Conservation (phyloP, 495 filamentous ascomycete genomes). For the Copromyces sp. region DNA sequence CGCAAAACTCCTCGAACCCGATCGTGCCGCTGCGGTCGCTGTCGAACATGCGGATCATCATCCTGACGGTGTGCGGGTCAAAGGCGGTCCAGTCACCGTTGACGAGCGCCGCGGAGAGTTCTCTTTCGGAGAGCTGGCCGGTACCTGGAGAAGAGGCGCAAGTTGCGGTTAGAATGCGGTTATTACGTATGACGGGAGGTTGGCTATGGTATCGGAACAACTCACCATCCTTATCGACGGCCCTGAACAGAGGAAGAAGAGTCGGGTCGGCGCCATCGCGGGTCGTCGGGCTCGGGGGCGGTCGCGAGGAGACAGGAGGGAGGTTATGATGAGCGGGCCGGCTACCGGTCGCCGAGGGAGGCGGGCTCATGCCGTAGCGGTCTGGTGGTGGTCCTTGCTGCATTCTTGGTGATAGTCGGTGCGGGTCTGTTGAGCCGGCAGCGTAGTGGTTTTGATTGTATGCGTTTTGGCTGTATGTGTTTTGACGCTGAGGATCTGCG, state of each 20-base stretch:
- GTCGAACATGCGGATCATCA: constrained; percentile 99
- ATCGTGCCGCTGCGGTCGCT: constrained; percentile 78
- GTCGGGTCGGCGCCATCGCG: constrained; percentile 56
- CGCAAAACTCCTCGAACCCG: constrained; percentile 91
- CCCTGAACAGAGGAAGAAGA: constrained; percentile 77
- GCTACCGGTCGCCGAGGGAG: constrained; percentile 22
- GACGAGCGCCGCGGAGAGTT: constrained; percentile 84
- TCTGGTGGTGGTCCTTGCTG: constrained; percentile 9
- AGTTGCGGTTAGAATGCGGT: background rate
- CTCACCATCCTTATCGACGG: constrained; percentile 75
- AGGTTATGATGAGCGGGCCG: constrained; percentile 41
- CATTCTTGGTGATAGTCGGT: constrained; percentile 13
- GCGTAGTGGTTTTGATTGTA: background rate
- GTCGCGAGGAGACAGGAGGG: constrained; percentile 46
- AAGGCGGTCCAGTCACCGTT: constrained; percentile 94
- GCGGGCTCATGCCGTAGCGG: constrained; percentile 22
- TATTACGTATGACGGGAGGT: background rate
- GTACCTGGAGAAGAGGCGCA: constrained; percentile 39
- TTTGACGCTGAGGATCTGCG: background rate
- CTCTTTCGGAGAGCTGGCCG: constrained; percentile 74
- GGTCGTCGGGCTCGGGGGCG: constrained; percentile 55
- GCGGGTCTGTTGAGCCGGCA: constrained; percentile 1
- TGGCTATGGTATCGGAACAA: background rate
- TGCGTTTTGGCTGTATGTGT: background rate
- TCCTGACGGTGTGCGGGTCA: constrained; percentile 89